Base-by-base conservation (phyloP, 2,329 filamentous ascomycete genomes). In the Alternaria longipes region DNA sequence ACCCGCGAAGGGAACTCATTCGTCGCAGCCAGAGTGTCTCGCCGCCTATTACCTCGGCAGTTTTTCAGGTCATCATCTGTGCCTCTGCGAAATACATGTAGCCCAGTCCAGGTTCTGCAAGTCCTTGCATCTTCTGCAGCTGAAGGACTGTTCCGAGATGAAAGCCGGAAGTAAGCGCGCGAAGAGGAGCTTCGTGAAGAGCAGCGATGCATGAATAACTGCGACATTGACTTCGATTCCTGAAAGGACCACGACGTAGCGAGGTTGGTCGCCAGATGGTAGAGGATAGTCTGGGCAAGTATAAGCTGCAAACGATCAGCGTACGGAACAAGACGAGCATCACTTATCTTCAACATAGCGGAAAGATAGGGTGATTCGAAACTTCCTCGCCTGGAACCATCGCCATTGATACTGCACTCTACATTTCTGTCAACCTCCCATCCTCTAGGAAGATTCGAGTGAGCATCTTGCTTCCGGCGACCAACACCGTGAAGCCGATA, bases 181-280 rank as follows among this genome's bases (percentile, higher is more conserved):
- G 54, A 82, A 59, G 8, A 83, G 68, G 7, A 79, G 80, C 53
- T 81, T 82, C 62, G 83, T 74, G 3, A 81, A 79, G 1, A 82
- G 68, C 18, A 83, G 61, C 2, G 78, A 83, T 11, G 81, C 80
- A 65, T 80, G 83, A 5, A 80, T 76, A 63, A 83, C 81, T 24
- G 80, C 79, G 1, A 81, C 72, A 51, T 83, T 82, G 50, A 79
- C 73, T 68, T 84, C 81, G 41, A 79, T 70, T 2, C 74, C 74
- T 3, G 78, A 80, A 75, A 80, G 82, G 11, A 79, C 74, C 5
- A 81, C 64, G 7, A 79, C 75, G 63, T 78, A 76, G 75, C 66
- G 2, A 76, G 55, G 60, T 78, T 76, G 51, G 73, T 70, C 8
- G 69, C 60, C 28, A 73, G 56, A n/a, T 75, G 72, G 60, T 76